Evolutionary conservation across 306 rosid genomes (phyloP).

Genomic region (Vigna mungo): DNA sequence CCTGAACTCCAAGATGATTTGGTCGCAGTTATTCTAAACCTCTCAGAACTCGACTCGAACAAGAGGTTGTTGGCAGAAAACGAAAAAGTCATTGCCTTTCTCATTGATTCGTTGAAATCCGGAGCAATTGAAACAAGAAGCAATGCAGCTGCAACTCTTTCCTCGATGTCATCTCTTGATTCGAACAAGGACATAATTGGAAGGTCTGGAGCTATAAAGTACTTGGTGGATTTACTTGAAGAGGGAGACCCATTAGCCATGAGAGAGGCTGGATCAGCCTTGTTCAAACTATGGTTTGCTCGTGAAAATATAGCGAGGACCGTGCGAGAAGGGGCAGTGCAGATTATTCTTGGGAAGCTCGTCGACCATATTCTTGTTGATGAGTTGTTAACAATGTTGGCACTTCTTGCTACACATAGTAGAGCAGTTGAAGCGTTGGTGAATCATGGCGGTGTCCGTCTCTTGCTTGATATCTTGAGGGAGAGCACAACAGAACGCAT

Average conservation of each 20-base stretch:
- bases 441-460: slow-evolving; percentile 46
- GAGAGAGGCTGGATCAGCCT: slow-evolving; percentile 63
- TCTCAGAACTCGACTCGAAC: slow-evolving; percentile 55
- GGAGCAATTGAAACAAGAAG: slow-evolving; percentile 55
- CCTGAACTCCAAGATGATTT: slow-evolving; percentile 63
- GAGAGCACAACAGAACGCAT: slow-evolving; percentile 38
- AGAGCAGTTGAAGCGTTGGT: slow-evolving; percentile 56
- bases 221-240: slow-evolving; percentile 55
- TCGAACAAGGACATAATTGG: slow-evolving; percentile 56
- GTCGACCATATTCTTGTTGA: slow-evolving; percentile 42
- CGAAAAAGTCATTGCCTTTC: slow-evolving; percentile 45
- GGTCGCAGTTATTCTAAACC: slow-evolving; percentile 57
- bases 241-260: slow-evolving; percentile 44
- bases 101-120: slow-evolving; percentile 51
- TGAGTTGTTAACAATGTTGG: slow-evolving; percentile 52
- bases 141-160: slow-evolving; percentile 70
- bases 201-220: slow-evolving; percentile 51
- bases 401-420: slow-evolving; percentile 51
- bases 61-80: slow-evolving; percentile 54
- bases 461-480: slow-evolving; percentile 50
- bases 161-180: slow-evolving; percentile 51
- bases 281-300: slow-evolving; percentile 51
- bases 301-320: slow-evolving; percentile 55
- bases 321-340: slow-evolving; percentile 53
- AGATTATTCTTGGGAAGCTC: slow-evolving; percentile 55